Evolutionary conservation across 2,329 filamentous ascomycete genomes (phyloP), one percentile per base, ranked within the genome.

Genomic region (Tolypocladium tundrense): DNA sequence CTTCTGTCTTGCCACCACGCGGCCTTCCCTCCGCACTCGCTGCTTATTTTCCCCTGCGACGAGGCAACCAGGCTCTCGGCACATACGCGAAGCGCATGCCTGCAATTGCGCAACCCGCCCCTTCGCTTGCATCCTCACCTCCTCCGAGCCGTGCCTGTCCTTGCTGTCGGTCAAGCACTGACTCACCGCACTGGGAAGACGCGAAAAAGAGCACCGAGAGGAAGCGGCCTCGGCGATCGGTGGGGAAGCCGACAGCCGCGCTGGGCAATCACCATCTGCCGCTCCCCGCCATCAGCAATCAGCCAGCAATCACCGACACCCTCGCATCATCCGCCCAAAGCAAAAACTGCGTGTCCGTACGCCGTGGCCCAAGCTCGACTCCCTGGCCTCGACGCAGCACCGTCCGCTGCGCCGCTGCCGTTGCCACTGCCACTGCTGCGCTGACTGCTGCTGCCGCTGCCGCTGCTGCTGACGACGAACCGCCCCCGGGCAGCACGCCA

Each of bases 401-500:
- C 10, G 21, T 10, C 45, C 27, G 45, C 16, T 9, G 24, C 33
- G 45, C 45, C 45, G 45, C 45, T 31, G 24, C 24, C 24, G 24
- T 27, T 14, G 27, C 27, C 4, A 27, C 27, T 5, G 27, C 21
- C 21, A 24, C 21, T 24, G 21, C 21, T 24, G 21, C 21, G 21
- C 21, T 24, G 21, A 24, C 27, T 27, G 27, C 4, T 27, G 27
- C 27, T 27, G 27, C 27, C 27, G 27, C 27, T 31, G 27, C 24
- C 24, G 3, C 33, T 19, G 37, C 21, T 53, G 31, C 50, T 53
- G 21, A 31, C 21, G 7, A 40, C 52, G 37, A n/a, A 14, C 39
- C 37, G 53, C 53, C 53, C 53, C 53, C 3, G 39, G 53, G 24
- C 53, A 54, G 53, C 53, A 54, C 53, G 53, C 53, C 53, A 54